Evolutionary conservation across 768 basidiomycete genomes (phyloP).

Genomic region (Hericium coralloides): DNA sequence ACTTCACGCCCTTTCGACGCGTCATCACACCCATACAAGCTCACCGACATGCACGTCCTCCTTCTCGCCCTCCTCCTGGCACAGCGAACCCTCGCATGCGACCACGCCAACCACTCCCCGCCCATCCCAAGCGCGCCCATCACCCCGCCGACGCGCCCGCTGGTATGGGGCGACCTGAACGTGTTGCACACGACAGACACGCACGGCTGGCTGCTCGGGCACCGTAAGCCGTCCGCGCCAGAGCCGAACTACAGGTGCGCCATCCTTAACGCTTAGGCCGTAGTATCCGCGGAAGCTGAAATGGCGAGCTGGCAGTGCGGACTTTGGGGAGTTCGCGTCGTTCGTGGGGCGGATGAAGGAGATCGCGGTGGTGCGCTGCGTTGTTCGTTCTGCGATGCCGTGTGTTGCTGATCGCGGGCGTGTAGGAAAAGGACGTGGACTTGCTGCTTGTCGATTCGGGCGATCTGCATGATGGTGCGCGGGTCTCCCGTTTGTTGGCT

Average conservation of each 20-base stretch:
- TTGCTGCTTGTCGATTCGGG: slow-evolving; percentile 76
- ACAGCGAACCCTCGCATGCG: no score
- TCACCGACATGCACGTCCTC: no score
- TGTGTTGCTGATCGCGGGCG: neutral
- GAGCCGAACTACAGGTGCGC: slow-evolving; percentile 66
- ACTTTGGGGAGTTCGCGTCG: slow-evolving; percentile 76
- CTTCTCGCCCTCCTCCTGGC: no score
- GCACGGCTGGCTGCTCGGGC: slow-evolving; percentile 77
- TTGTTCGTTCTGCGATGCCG: neutral
- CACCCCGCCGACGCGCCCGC: slow-evolving; percentile 50
- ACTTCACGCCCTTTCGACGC: no score
- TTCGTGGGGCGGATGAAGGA: slow-evolving; percentile 79
- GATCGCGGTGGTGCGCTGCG: slow-evolving; percentile 43
- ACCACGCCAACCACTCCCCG: slow-evolving; percentile 12
- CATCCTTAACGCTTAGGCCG: neutral
- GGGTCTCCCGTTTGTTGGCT: no score
- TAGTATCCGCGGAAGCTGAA: neutral
- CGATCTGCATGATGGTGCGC: slow-evolving; percentile 61
- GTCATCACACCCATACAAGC: no score
- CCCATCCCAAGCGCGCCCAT: slow-evolving; percentile 33
- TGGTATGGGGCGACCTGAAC: slow-evolving; percentile 88
- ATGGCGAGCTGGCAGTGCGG: slow-evolving; percentile 28
- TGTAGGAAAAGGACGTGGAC: slow-evolving; percentile 66
- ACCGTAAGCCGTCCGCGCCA: slow-evolving; percentile 63
- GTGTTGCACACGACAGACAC: slow-evolving; percentile 83